Percentiles rank a stretch among this genome's conserved stretches.
Conservation (phyloP, 345 rosid species). For the Eucalyptus curtisii region DNA sequence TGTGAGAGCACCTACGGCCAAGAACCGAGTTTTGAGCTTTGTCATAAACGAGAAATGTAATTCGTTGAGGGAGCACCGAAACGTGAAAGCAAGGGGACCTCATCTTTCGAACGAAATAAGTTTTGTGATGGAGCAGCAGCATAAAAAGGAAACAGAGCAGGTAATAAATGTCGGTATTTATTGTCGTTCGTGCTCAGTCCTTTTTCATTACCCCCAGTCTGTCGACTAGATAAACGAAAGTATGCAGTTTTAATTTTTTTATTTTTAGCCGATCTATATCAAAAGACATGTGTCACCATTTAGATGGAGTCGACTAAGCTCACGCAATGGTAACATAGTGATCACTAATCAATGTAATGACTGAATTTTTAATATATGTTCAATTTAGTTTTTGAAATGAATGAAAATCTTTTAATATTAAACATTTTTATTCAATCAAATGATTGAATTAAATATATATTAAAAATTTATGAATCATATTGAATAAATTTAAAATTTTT, state of each 20-base stretch:
- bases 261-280: background rate
- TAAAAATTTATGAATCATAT: accelerated
- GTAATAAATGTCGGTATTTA: background rate
- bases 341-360: too few species aligned
- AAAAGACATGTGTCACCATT: too few species aligned
- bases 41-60: background rate
- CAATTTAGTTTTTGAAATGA: accelerated
- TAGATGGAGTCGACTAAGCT: background rate
- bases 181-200: background rate
- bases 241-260: too few species aligned
- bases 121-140: background rate
- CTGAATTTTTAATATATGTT: accelerated
- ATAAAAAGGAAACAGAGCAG: background rate
- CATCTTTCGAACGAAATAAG: background rate
- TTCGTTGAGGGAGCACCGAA: background rate
- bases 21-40: too few species aligned
- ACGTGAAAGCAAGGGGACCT: background rate
- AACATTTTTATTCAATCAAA: accelerated
- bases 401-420: too few species aligned
- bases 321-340: accelerated
- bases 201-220: too few species aligned
- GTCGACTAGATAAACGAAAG: too few species aligned
- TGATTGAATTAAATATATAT: too few species aligned
- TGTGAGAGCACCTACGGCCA: background rate
- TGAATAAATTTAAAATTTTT: too few species aligned